These are phyloP conservation scores for Trichophyton rubrum DNA, from an alignment of 2,329 filamentous ascomycete genomes.

Conservation along the genomic window DNA sequence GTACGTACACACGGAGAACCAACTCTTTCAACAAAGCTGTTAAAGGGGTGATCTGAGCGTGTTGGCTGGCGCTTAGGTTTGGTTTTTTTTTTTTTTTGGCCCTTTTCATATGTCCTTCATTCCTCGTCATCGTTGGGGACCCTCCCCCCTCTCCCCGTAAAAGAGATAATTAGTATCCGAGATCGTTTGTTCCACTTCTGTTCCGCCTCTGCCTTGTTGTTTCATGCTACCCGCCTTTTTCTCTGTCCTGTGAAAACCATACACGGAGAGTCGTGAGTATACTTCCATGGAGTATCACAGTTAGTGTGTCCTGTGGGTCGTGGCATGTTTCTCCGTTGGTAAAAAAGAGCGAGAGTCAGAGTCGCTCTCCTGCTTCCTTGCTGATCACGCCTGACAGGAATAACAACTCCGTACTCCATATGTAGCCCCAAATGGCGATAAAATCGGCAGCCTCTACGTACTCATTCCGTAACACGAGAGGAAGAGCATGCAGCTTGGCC, in stretches of 20 bases:
- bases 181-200: slow-evolving; percentile 1
- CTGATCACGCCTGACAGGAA: neutral
- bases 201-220: slow-evolving; percentile 1
- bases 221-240: neutral
- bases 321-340: neutral
- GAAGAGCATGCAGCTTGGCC: neutral
- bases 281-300: neutral
- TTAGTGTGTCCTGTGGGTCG: neutral
- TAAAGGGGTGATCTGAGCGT: neutral
- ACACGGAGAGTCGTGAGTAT: neutral
- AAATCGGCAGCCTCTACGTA: neutral
- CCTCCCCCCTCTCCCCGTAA: neutral
- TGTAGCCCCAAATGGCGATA: neutral
- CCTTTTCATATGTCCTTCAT: neutral
- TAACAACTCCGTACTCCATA: neutral
- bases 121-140: neutral
- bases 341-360: neutral
- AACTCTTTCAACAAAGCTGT: neutral
- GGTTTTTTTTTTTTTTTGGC: neutral
- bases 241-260: neutral
- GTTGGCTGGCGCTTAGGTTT: neutral
- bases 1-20: neutral
- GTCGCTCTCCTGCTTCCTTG: neutral
- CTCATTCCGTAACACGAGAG: neutral
- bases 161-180: neutral